Evolutionary conservation across 2,329 filamentous ascomycete species (phyloP).

Genomic region (Paecilomyces formosus): DNA sequence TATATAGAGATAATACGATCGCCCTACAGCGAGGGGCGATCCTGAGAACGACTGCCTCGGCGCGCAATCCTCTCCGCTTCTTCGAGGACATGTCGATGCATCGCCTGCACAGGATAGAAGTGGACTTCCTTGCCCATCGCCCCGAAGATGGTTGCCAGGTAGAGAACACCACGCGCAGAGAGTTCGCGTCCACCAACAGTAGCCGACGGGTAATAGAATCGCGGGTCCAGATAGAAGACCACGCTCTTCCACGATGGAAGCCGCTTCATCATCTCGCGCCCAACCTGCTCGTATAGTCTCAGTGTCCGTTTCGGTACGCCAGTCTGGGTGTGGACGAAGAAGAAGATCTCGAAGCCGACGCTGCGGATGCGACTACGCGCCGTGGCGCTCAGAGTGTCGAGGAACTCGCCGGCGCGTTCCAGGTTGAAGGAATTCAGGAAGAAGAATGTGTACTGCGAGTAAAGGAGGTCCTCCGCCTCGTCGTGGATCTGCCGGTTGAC

Average conservation of each 20-base stretch:
- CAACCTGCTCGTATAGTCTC: slow-evolving; percentile 21
- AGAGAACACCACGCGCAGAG: slow-evolving; percentile 21
- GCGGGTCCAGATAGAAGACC: slow-evolving; percentile 26
- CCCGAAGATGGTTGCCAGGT: slow-evolving; percentile 22
- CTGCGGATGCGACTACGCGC: slow-evolving; percentile 23
- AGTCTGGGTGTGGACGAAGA: slow-evolving; percentile 28
- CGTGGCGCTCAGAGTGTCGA: slow-evolving; percentile 24
- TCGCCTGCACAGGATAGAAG: slow-evolving; percentile 23
- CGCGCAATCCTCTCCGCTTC: slow-evolving; percentile 9
- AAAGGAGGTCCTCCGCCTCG: slow-evolving; percentile 27
- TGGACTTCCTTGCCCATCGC: slow-evolving; percentile 18
- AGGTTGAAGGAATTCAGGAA: slow-evolving; percentile 27
- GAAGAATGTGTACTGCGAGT: slow-evolving; percentile 27
- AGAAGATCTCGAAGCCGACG: slow-evolving; percentile 28
- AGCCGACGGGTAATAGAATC: slow-evolving; percentile 23
- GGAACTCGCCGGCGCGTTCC: slow-evolving; percentile 20
- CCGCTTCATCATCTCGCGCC: slow-evolving; percentile 14
- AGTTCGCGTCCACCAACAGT: slow-evolving; percentile 19
- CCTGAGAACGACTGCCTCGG: slow-evolving; percentile 2
- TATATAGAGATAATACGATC: background rate
- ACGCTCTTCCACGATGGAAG: slow-evolving; percentile 19
- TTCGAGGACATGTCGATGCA: slow-evolving; percentile 17
- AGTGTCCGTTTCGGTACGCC: slow-evolving; percentile 26
- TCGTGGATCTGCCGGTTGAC: slow-evolving; percentile 28
- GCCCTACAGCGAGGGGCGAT: slow-evolving; percentile 2